Evolutionary conservation across 129 eudicot species (phyloP).

Genomic region (Artemisia tridentata): DNA sequence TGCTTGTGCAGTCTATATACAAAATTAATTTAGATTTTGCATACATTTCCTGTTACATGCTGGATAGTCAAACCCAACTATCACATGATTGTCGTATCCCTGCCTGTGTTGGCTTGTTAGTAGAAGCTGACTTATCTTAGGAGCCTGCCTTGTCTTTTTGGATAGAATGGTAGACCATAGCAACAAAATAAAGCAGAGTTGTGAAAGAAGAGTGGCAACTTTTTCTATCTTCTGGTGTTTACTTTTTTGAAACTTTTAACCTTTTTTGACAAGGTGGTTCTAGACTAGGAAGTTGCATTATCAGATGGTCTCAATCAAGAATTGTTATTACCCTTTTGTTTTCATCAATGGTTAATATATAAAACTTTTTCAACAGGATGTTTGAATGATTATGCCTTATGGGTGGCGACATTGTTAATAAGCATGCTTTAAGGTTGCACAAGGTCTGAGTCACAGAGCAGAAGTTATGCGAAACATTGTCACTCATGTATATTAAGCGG

Average conservation of each 20-base stretch:
- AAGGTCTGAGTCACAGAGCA: constrained; percentile 5
- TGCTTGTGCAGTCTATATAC: too few relatives aligned
- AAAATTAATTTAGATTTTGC: too few relatives aligned
- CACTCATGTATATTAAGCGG: background rate
- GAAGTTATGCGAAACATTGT: background rate
- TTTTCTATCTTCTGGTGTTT: constrained; percentile 12
- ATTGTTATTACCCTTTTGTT: constrained; percentile 1
- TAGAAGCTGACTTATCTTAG: background rate
- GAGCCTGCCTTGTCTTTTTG: background rate
- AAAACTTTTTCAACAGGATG: constrained; percentile 3
- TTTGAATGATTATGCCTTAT: constrained; percentile 14
- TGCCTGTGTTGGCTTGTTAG: constrained; percentile 4
- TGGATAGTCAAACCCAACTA: constrained; percentile 3
- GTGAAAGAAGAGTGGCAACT: constrained; percentile 13
- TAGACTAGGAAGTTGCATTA: background rate
- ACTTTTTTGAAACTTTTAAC: constrained; percentile 10
- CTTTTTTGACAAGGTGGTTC: background rate
- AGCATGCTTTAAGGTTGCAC: constrained; percentile 12
- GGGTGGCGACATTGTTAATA: constrained; percentile 19
- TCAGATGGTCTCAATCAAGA: background rate
- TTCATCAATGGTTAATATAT: constrained; percentile 1
- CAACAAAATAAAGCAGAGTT: constrained; percentile 4
- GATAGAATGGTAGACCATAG: background rate
- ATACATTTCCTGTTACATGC: background rate
- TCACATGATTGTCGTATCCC: constrained; percentile 1